phyloP scores from a whole-genome alignment of 345 rosid species.

The Hypericum androsaemum region DNA sequence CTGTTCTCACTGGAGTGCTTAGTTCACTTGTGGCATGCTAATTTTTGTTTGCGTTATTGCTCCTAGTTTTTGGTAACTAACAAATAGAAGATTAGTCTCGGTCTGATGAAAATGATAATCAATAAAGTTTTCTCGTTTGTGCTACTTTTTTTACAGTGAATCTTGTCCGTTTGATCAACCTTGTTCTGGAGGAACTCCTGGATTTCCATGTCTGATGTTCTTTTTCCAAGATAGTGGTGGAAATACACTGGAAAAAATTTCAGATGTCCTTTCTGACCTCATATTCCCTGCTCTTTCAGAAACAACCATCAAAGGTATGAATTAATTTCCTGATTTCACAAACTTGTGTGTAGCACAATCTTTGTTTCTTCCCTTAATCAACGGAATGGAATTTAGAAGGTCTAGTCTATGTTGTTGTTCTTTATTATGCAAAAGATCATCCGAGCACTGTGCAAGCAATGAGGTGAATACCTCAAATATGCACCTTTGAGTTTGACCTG shows the following conservation, averaged over 20 bases:
- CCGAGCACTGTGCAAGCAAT: too few relatives aligned
- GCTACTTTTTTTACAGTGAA: slow-evolving; percentile 45
- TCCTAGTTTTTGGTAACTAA: too few relatives aligned
- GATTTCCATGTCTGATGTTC: slow-evolving; percentile 65
- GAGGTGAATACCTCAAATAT: too few relatives aligned
- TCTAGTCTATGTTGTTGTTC: too few relatives aligned
- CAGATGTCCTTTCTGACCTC: slow-evolving; percentile 44
- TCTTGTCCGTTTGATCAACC: slow-evolving; percentile 52
- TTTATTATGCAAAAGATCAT: too few relatives aligned
- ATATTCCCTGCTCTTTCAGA: slow-evolving; percentile 70
- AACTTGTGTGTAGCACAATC: neutral
- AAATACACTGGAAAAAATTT: slow-evolving; percentile 33
- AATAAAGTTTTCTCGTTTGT: slow-evolving; percentile 7
- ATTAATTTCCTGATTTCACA: neutral
- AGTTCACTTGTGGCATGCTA: too few relatives aligned
- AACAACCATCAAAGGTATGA: slow-evolving; percentile 75
- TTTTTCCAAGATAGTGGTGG: slow-evolving; percentile 33
- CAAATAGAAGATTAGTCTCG: too few relatives aligned
- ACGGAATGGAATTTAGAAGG: too few relatives aligned
- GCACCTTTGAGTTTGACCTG: too few relatives aligned
- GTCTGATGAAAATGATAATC: neutral
- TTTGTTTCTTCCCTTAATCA: too few relatives aligned
- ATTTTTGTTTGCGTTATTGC: too few relatives aligned
- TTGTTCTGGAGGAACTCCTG: slow-evolving; percentile 26
- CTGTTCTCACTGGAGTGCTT: too few relatives aligned